Percentiles rank a stretch among this genome's conserved stretches.
Conservation (phyloP, 2,329 filamentous ascomycete genomes). For the Aspergillus unguis region DNA sequence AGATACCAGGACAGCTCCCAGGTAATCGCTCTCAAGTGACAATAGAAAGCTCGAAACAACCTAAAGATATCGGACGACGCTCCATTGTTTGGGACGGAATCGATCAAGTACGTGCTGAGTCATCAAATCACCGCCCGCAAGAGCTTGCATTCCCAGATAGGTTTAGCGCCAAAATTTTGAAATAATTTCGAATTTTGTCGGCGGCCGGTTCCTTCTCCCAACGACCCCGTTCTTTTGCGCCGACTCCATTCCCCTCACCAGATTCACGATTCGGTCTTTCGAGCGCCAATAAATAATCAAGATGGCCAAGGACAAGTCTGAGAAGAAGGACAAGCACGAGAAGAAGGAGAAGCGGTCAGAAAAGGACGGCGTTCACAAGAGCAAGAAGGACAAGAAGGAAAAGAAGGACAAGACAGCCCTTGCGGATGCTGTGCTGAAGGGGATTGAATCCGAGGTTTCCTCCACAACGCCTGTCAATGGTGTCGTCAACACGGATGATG, state of each 20-base stretch:
- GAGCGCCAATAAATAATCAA: constrained; percentile 22
- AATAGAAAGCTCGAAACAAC: not conserved
- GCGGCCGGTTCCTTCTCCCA: constrained; percentile 20
- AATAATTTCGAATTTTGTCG: constrained; percentile 32
- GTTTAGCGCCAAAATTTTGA: constrained; percentile 38
- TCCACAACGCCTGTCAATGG: constrained; percentile 22
- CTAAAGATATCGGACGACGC: constrained; percentile 8
- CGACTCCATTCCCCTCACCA: constrained; percentile 11
- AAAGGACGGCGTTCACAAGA: constrained; percentile 45
- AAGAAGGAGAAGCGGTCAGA: constrained; percentile 46
- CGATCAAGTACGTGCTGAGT: constrained; percentile 23
- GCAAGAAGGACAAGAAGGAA: constrained; percentile 47
- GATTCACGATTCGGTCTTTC: constrained; percentile 7
- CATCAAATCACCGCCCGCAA: constrained; percentile 19
- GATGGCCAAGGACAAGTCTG: constrained; percentile 47
- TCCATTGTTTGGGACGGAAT: constrained; percentile 20
- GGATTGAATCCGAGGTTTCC: constrained; percentile 30
- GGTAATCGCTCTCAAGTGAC: not conserved
- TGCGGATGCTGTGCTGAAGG: constrained; percentile 37
- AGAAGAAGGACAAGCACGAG: constrained; percentile 48
- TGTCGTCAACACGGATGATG: constrained; percentile 26
- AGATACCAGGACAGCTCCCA: not conserved
- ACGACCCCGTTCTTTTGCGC: constrained; percentile 17
- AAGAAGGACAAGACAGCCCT: constrained; percentile 42
- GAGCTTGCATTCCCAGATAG: constrained; percentile 21